phyloP scores from a whole-genome alignment of 306 rosid species.

The Chamaecrista fasciculata region DNA sequence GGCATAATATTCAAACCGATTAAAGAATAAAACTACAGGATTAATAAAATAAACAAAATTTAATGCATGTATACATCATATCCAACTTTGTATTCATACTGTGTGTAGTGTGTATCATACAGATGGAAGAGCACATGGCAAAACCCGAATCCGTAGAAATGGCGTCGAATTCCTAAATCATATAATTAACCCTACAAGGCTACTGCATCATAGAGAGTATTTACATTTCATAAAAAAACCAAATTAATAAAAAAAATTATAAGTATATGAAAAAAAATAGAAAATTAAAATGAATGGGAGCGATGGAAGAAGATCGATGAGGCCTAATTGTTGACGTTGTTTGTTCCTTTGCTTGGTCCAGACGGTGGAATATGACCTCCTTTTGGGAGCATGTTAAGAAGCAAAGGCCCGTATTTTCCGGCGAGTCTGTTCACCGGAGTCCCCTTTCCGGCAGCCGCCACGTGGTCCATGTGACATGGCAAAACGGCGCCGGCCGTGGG shows the following conservation, averaged over 20 bases:
- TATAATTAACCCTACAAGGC: not conserved
- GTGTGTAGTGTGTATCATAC: not conserved
- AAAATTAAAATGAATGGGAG: not conserved
- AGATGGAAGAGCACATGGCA: not conserved
- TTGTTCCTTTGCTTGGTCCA: conserved; percentile 61
- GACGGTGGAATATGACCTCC: conserved; percentile 49
- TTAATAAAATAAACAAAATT: not conserved
- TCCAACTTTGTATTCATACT: not conserved
- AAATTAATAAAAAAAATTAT: no score
- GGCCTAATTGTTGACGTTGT: conserved; percentile 48
- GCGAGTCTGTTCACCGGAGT: conserved; percentile 9
- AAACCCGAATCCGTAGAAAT: not conserved
- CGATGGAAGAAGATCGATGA: not conserved
- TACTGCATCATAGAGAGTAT: conserved; percentile 1
- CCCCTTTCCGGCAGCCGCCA: not conserved
- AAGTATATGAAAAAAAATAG: not conserved
- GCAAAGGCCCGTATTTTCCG: conserved; percentile 37
- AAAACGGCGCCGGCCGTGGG: conserved; percentile 25
- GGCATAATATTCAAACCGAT: not conserved
- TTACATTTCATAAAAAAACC: not conserved
- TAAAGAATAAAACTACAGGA: not conserved
- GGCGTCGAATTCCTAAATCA: no score
- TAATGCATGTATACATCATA: not conserved
- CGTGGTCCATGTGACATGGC: not conserved
- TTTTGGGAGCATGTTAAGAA: conserved; percentile 71